Evolutionary conservation across 176 grass and related monocot species (phyloP).

Genomic region (Tillandsia leiboldiana): DNA sequence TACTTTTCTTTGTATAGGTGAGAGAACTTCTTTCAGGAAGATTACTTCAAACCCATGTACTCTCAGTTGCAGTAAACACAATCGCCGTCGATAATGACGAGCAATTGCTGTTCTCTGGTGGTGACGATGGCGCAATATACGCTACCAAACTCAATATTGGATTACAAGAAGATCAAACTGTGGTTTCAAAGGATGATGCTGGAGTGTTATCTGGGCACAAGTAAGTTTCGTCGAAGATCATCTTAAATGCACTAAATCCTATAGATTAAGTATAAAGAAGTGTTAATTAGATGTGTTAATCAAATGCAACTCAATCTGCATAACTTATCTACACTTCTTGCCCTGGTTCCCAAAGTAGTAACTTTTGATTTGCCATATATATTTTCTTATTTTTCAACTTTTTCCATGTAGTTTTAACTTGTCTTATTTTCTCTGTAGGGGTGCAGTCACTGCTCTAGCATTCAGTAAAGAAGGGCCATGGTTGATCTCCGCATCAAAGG

Average conservation of each 20-base stretch:
- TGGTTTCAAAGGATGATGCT: constrained; percentile 9
- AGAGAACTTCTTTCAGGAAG: constrained; percentile 20
- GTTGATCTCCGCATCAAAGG: constrained; percentile 29
- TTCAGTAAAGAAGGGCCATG: constrained; percentile 14
- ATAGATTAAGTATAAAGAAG: neutral
- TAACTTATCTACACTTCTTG: no score
- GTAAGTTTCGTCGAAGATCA: constrained; percentile 1
- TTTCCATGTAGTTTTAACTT: neutral
- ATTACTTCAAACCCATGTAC: constrained; percentile 7
- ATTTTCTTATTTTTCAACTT: neutral
- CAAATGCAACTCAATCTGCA: no score
- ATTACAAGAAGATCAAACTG: neutral
- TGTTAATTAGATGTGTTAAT: no score
- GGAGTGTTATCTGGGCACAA: constrained; percentile 16
- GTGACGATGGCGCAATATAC: constrained; percentile 16
- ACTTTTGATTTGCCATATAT: neutral
- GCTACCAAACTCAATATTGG: constrained; percentile 5
- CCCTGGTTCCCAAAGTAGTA: neutral
- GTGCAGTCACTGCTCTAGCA: constrained; percentile 22
- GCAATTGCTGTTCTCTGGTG: constrained; percentile 21
- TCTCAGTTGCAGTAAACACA: constrained; percentile 8
- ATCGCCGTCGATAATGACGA: constrained; percentile 15
- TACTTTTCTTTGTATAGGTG: neutral
- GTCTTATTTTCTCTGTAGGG: constrained; percentile 5
- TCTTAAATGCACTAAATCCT: neutral